Percentiles rank a stretch among this genome's conserved stretches.
Conservation (phyloP, 495 filamentous ascomycete genomes). For the Achaetomiella virescens region DNA sequence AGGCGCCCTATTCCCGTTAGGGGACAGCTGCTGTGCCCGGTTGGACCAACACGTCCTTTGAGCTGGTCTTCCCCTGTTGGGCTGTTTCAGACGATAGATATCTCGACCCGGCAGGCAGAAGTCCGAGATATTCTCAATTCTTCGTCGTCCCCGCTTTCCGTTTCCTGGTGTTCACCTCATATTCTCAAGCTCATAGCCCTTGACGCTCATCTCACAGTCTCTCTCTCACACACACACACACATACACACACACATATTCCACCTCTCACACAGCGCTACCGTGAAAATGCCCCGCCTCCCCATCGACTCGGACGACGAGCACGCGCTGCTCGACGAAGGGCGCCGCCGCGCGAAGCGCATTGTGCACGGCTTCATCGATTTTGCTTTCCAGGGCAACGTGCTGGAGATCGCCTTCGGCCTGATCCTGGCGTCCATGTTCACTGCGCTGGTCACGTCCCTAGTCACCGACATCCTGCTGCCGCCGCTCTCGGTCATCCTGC, state of each 20-base stretch:
- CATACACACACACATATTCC: no score
- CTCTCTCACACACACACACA: no score
- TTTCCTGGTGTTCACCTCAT: no score
- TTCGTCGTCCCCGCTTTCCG: no score
- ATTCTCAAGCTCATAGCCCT: no score
- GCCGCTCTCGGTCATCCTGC: constrained; percentile 60
- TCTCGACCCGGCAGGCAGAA: no score
- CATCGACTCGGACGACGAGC: constrained; percentile 25
- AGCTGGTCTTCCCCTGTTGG: no score
- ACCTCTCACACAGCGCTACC: neutral
- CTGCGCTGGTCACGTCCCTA: constrained; percentile 63
- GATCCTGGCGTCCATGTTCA: constrained; percentile 70
- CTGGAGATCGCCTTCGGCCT: constrained; percentile 70
- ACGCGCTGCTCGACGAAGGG: constrained; percentile 32
- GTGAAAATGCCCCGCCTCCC: constrained; percentile 21
- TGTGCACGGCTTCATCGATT: constrained; percentile 61
- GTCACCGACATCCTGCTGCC: constrained; percentile 66
- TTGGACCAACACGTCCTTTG: no score
- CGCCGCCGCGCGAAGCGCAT: constrained; percentile 36
- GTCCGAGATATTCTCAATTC: no score
- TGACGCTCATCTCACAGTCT: no score
- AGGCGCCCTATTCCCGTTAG: neutral
- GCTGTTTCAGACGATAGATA: no score
- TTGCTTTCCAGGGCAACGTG: constrained; percentile 68
- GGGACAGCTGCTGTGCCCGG: no score